Percentiles rank a stretch among this genome's conserved stretches.
phyloP scores from a whole-genome alignment of 805 yeast species.

The Saccharomyces kudriavzevii region DNA sequence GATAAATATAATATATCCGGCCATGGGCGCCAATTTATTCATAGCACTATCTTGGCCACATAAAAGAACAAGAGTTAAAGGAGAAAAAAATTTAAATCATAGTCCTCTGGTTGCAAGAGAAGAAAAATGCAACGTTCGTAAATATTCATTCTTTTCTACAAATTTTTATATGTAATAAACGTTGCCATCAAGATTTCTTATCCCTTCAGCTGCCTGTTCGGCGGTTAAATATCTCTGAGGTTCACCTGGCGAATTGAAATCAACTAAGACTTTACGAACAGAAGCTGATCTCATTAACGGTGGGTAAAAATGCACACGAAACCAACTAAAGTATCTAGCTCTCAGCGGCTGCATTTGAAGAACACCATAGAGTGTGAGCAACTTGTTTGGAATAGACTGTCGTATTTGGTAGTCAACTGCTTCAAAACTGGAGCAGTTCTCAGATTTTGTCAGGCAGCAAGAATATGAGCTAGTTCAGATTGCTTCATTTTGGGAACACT shows the following conservation, averaged over 20 bases:
- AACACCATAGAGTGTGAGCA: slow-evolving; percentile 75
- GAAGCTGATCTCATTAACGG: slow-evolving; percentile 69
- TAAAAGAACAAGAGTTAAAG: not conserved
- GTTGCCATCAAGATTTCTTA: slow-evolving; percentile 37
- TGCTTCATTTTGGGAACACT: slow-evolving; percentile 55
- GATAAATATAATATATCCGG: no score
- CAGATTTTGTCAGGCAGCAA: slow-evolving; percentile 52
- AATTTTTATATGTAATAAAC: slow-evolving; percentile 36
- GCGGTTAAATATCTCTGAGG: slow-evolving; percentile 43
- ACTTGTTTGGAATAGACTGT: slow-evolving; percentile 57
- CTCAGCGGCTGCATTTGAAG: slow-evolving; percentile 51
- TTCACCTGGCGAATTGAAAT: slow-evolving; percentile 60
- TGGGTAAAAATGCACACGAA: slow-evolving; percentile 74
- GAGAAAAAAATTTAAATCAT: not conserved
- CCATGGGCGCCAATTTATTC: no score
- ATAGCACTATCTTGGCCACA: no score
- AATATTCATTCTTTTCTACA: slow-evolving; percentile 21
- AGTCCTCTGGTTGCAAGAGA: not conserved
- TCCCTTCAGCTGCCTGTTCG: slow-evolving; percentile 31
- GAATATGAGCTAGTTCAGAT: slow-evolving; percentile 39
- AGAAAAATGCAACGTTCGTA: no score
- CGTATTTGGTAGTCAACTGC: slow-evolving; percentile 53
- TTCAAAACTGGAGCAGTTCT: slow-evolving; percentile 56
- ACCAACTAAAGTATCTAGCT: slow-evolving; percentile 42
- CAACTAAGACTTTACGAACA: slow-evolving; percentile 67